Base-by-base conservation (phyloP, 2,329 filamentous ascomycete genomes). In the Diaporthe sp. region DNA sequence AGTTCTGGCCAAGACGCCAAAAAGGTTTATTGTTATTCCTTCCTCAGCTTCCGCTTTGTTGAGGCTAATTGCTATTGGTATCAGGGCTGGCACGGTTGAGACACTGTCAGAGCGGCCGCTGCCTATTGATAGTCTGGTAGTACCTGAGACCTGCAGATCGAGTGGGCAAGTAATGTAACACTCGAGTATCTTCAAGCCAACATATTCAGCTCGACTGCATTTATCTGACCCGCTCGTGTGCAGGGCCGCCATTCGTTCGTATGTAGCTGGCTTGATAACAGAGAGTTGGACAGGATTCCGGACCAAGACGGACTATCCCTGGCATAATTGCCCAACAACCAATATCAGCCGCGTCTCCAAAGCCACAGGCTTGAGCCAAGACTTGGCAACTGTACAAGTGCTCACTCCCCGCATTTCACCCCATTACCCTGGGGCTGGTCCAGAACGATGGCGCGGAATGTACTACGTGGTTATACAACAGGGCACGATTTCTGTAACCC, bases 341-440 rank as follows among this genome's bases (percentile, higher is more conserved):
- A 68, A 68, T 68, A 68, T 68, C 64, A 68, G 64, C 64, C 47
- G 64, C 64, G 13, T 68, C 33, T 54, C 15, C 25, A 40, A 68
- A 68, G 64, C 64, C 64, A 68, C 64, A 38, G 47, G 64, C 64
- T 68, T 68, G 64, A 10, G 47, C 64, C 64, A 68, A 68, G 64
- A 52, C 64, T 68, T 68, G 64, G 64, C 64, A 40, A n/a, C n/a
- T n/a, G 33, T 40, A 40, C 64, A 68, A 68, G 64, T 68, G 64
- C 64, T 68, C 64, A 68, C 64, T 40, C 64, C 64, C 64, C 64
- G 64, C 64, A 68, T 54, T 68, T 68, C 64, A 54, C 28, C 33
- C 33, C 64, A 68, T 54, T 40, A 68, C 30, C 64, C 47, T 40
- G 45, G 33, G 13, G 64, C 45, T 25, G 64, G 64, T n/a, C 64